These are phyloP conservation scores for Anisodus acutangulus DNA, from an alignment of 257 asterid species.

Conservation along the genomic window DNA sequence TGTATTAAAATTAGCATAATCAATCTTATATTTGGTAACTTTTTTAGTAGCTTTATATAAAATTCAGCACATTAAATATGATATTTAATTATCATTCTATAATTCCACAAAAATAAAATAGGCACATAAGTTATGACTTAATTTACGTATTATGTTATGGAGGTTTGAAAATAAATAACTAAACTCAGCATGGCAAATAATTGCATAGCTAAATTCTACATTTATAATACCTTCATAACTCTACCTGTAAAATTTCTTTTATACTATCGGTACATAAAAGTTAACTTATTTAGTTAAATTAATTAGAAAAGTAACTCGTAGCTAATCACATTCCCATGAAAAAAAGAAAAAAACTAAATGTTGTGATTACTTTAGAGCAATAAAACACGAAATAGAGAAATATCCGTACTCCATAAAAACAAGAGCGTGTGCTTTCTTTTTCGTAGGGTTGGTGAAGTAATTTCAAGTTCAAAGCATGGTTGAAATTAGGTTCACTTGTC, in stretches of 20 bases:
- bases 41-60: too few species aligned
- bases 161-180: too few species aligned
- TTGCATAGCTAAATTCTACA: too few species aligned
- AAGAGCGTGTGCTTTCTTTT: neutral
- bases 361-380: neutral
- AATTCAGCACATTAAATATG: too few species aligned
- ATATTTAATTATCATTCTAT: too few species aligned
- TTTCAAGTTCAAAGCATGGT: constrained; percentile 16
- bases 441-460: constrained; percentile 38
- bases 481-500: neutral
- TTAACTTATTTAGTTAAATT: neutral
- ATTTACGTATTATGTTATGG: too few species aligned
- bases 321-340: neutral
- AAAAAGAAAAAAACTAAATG: neutral
- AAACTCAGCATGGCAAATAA: too few species aligned
- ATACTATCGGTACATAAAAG: neutral
- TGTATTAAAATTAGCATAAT: too few species aligned
- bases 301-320: neutral
- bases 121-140: too few species aligned
- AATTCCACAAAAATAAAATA: too few species aligned
- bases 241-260: neutral
- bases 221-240: too few species aligned
- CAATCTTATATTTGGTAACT: too few species aligned
- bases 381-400: neutral
- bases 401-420: neutral